Evolutionary conservation across 768 basidiomycete species (phyloP).

Genomic region (Suillus placidus): DNA sequence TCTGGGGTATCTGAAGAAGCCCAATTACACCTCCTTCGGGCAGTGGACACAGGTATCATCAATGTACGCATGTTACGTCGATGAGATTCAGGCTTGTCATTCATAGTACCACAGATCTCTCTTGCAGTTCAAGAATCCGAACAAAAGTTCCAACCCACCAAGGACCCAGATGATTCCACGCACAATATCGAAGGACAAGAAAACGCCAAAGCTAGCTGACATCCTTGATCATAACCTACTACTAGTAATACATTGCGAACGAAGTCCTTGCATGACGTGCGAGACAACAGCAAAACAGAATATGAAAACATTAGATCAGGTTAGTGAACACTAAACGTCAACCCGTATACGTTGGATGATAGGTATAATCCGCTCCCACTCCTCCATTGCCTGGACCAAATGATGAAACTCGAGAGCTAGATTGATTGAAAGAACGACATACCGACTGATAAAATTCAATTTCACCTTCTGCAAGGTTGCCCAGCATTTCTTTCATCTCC

Average conservation of each 20-base stretch:
- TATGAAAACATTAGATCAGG: slow-evolving; percentile 20
- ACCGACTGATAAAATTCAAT: slow-evolving; percentile 93
- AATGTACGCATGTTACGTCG: slow-evolving; percentile 46
- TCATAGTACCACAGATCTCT: slow-evolving; percentile 52
- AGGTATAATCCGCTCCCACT: slow-evolving; percentile 96
- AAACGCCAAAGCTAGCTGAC: slow-evolving; percentile 11
- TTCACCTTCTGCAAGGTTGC: slow-evolving; percentile 88
- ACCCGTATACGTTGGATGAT: slow-evolving; percentile 92
- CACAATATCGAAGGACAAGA: slow-evolving; percentile 17
- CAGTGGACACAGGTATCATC: slow-evolving; percentile 83
- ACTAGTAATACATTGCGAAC: slow-evolving; percentile 15
- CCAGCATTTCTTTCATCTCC: slow-evolving; percentile 97
- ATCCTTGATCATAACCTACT: slow-evolving; percentile 4
- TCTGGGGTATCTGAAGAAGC: slow-evolving; percentile 62
- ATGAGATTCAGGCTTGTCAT: neutral
- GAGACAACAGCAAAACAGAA: slow-evolving; percentile 18
- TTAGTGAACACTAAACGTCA: slow-evolving; percentile 60
- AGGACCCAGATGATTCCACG: slow-evolving; percentile 8
- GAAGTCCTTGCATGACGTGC: slow-evolving; percentile 14
- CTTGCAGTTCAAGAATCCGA: slow-evolving; percentile 81
- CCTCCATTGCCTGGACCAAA: slow-evolving; percentile 79
- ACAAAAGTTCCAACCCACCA: slow-evolving; percentile 51
- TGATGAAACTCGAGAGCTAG: slow-evolving; percentile 13
- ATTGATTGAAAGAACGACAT: slow-evolving; percentile 22
- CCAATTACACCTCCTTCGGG: slow-evolving; percentile 74